phyloP scores from a whole-genome alignment of 345 rosid species.

The Melaleuca quinquenervia region DNA sequence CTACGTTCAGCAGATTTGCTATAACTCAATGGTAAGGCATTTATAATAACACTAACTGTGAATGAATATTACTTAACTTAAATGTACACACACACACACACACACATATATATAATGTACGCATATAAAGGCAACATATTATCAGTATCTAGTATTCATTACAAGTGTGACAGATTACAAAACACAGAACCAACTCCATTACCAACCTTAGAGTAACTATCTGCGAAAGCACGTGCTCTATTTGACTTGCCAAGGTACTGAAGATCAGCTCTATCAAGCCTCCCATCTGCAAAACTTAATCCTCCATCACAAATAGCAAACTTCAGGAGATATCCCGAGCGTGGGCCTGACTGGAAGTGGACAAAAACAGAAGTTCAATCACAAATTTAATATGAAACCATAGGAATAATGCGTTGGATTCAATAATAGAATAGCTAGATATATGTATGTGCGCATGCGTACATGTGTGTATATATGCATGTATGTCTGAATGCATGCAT shows the following conservation, averaged over 20 bases:
- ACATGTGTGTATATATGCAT: accelerated
- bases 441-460: not conserved
- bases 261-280: slow-evolving; percentile 70
- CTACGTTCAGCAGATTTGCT: not conserved
- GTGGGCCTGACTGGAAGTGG: slow-evolving; percentile 45
- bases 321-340: slow-evolving; percentile 55
- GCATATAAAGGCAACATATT: not conserved
- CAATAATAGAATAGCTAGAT: not conserved
- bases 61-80: not conserved
- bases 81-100: no score
- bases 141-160: not conserved
- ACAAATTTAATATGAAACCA: not conserved
- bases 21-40: not conserved
- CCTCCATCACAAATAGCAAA: slow-evolving; percentile 69
- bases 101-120: no score
- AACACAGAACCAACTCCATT: not conserved
- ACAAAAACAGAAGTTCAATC: not conserved
- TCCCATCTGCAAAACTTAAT: slow-evolving; percentile 67
- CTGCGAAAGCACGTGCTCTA: slow-evolving; percentile 79
- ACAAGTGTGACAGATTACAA: not conserved
- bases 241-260: slow-evolving; percentile 57
- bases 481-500: not conserved
- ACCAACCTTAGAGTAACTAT: slow-evolving; percentile 91
- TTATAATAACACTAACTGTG: not conserved
- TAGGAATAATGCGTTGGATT: not conserved